Conservation (phyloP, 371 early-diverging fungal genomes). For the Nematocida homosporus region DNA sequence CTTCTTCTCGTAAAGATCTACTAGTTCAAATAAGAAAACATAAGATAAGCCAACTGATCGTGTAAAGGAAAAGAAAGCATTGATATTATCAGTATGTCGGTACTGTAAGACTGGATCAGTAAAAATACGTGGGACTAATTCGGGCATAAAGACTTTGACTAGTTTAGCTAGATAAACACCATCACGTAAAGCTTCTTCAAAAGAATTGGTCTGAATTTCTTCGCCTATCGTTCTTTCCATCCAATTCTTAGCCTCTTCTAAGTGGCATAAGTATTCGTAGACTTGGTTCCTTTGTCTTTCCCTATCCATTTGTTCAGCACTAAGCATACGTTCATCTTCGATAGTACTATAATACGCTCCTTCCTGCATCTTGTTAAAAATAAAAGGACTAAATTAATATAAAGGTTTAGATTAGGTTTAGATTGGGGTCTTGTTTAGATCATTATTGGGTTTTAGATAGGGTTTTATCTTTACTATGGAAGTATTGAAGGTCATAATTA, state of each 20-base stretch:
- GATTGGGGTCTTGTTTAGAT: not conserved
- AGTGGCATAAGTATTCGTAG: slow-evolving; percentile 94
- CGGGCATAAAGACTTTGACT: slow-evolving; percentile 77
- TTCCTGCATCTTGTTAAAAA: slow-evolving; percentile 43
- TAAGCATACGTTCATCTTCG: slow-evolving; percentile 53
- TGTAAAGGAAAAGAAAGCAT: slow-evolving; percentile 79
- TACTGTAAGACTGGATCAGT: slow-evolving; percentile 76
- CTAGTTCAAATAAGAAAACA: slow-evolving; percentile 90
- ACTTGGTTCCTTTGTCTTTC: slow-evolving; percentile 82
- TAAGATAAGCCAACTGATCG: slow-evolving; percentile 76
- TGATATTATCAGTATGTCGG: slow-evolving; percentile 95
- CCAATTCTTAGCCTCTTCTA: slow-evolving; percentile 95
- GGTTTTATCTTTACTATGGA: not conserved
- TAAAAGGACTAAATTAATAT: slow-evolving; percentile 18
- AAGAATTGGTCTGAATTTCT: slow-evolving; percentile 72
- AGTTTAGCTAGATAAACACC: slow-evolving; percentile 86
- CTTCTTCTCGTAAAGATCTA: slow-evolving; percentile 95
- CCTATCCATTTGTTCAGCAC: slow-evolving; percentile 75
- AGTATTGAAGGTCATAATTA: not conserved
- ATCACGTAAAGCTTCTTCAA: slow-evolving; percentile 77
- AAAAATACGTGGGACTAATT: slow-evolving; percentile 79
- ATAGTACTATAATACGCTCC: slow-evolving; percentile 54
- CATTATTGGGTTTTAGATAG: not conserved
- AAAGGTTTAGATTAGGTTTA: not conserved
- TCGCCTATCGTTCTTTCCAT: slow-evolving; percentile 73